phyloP scores from a whole-genome alignment of 441 rosid genomes.

The Manihot esculenta region DNA sequence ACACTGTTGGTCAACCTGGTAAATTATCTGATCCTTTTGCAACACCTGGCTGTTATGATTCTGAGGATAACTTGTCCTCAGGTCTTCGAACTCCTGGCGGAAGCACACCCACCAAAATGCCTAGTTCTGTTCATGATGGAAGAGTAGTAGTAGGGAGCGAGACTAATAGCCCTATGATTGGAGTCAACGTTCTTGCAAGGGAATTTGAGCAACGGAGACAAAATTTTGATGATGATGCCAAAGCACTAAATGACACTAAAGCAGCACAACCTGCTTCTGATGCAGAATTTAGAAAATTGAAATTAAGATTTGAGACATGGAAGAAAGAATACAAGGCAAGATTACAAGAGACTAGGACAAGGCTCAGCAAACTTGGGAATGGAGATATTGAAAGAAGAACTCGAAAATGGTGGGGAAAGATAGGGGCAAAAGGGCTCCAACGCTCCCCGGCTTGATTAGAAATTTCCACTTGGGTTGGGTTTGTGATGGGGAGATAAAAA shows the following conservation, averaged over 20 bases:
- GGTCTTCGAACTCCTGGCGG: constrained; percentile 69
- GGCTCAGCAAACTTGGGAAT: constrained; percentile 52
- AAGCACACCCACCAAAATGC: constrained; percentile 47
- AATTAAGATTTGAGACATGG: constrained; percentile 72
- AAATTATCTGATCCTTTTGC: constrained; percentile 45
- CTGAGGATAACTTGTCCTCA: constrained; percentile 62
- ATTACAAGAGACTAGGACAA: constrained; percentile 65
- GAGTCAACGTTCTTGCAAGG: constrained; percentile 56
- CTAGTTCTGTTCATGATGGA: constrained; percentile 39
- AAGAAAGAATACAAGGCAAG: constrained; percentile 83
- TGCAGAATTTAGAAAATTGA: constrained; percentile 68
- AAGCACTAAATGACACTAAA: constrained; percentile 49
- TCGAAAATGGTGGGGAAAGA: constrained; percentile 89
- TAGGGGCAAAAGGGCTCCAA: constrained; percentile 31
- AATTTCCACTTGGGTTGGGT: background rate
- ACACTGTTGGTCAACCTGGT: constrained; percentile 44
- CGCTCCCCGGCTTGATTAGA: constrained; percentile 8
- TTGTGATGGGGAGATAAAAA: constrained; percentile 8
- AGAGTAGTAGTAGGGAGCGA: constrained; percentile 49
- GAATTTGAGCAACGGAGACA: constrained; percentile 77
- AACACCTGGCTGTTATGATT: constrained; percentile 63
- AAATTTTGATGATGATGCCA: constrained; percentile 65
- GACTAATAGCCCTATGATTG: constrained; percentile 50
- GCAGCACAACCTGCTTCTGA: constrained; percentile 39
- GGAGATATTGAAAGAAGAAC: constrained; percentile 53